Evolutionary conservation across 108 stramenopile genomes (phyloP), one percentile per base, ranked within the genome.

Genomic region (Cyclotella sp.): DNA sequence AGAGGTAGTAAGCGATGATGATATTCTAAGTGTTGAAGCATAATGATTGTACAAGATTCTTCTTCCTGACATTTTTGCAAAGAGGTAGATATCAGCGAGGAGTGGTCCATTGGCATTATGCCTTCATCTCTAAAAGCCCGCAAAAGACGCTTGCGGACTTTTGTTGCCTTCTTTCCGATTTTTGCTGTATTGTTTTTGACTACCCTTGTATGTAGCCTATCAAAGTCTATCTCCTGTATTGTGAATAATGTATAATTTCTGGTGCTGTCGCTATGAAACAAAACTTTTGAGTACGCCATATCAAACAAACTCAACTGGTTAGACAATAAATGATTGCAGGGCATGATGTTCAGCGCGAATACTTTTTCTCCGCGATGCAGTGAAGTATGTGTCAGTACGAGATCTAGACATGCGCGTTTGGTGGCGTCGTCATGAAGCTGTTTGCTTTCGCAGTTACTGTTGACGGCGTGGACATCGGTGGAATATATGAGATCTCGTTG

Each of bases 21-120:
- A 47, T 93, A 89, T 18, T 78, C 75, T 44, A 89, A 80, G 39
- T 93, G 91, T 63, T 93, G 91, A 9, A 90, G 55, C 69, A 83
- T 71, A 9, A 76, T 81, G 13, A 93, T 85, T 2, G 81, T 79
- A 12, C 82, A 74, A 26, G 87, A 88, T 59, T 90, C 90, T 18
- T 60, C 60, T 45, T 93, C 91, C 55, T 81, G 80, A 9, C 71
- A 65, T 24, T 47, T 46, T 27, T 15, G 19, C 22, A 18, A 21
- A 66, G 22, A 22, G 12, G 15, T 46, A 63, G n/a, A 9, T 21
- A 40, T 14, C 40, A 29, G 1, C n/a, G 58, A 9, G 40, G 64
- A 11, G n/a, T 71, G 68, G 3, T 18, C 40, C 15, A 42, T 72
- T 41, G 68, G 18, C n/a, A 43, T 46, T 16, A 72, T 59, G 16